These are phyloP conservation scores for Galerina sulciceps DNA, from an alignment of 768 basidiomycete species.

Conservation along the genomic window DNA sequence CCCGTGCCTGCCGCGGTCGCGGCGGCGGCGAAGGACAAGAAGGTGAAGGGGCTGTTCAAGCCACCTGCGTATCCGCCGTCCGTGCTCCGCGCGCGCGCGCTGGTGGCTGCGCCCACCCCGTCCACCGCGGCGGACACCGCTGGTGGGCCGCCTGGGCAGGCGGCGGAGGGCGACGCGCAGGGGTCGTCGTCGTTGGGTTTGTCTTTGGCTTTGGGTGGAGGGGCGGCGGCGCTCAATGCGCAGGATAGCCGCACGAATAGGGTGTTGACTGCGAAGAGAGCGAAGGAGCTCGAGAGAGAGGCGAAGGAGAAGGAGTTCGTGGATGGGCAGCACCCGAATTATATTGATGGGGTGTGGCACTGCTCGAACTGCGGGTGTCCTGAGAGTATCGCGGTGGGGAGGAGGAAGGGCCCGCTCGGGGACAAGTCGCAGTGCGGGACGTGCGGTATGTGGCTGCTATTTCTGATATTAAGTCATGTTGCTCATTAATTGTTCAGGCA, in stretches of 20 bases:
- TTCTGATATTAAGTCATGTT: conserved; percentile 4
- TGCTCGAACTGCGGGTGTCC: conserved; percentile 96
- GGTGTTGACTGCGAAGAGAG: conserved; percentile 60
- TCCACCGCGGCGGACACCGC: conserved; percentile 73
- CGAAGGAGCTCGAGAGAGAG: conserved; percentile 78
- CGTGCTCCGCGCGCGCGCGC: conserved; percentile 65
- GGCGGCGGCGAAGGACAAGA: conserved; percentile 59
- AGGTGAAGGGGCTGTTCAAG: conserved; percentile 74
- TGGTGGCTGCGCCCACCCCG: conserved; percentile 59
- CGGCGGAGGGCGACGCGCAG: conserved; percentile 62
- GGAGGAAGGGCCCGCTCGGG: conserved; percentile 88
- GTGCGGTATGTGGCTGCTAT: conserved; percentile 70
- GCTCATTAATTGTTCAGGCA: conserved; percentile 55
- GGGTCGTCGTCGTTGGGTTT: conserved; percentile 35
- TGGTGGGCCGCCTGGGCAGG: conserved; percentile 53
- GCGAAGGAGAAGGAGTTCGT: conserved; percentile 85
- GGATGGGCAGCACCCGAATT: conserved; percentile 81
- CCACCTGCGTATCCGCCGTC: conserved; percentile 59
- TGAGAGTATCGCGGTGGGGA: conserved; percentile 81
- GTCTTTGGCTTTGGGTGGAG: conserved; percentile 6
- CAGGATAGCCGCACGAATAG: conserved; percentile 53
- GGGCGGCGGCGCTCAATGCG: conserved; percentile 17
- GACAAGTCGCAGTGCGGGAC: conserved; percentile 89
- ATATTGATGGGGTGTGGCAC: conserved; percentile 89
- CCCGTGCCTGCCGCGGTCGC: conserved; percentile 35